Conservation (phyloP, 2,329 filamentous ascomycete species). For the Aspergillus ustus region DNA sequence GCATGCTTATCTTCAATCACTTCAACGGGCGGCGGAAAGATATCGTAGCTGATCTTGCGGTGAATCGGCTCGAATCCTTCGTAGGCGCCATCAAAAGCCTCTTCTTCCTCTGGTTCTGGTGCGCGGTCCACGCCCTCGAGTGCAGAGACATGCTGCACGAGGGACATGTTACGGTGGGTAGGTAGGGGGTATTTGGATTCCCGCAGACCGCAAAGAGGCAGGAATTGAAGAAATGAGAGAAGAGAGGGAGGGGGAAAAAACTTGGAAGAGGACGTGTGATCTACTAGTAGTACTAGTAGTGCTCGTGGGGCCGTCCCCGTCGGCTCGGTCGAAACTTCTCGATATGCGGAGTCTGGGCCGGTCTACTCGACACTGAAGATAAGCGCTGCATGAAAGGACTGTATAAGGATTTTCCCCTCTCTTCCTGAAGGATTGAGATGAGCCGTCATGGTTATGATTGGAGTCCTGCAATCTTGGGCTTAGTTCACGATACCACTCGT, state of each 20-base stretch:
- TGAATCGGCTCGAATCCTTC: constrained; percentile 24
- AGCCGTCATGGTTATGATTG: background rate
- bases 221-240: background rate
- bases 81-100: constrained; percentile 11
- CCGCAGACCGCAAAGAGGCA: background rate
- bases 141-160: constrained; percentile 57
- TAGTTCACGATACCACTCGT: background rate
- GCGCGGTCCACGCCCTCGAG: constrained; percentile 56
- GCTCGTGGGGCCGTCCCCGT: background rate
- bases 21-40: constrained; percentile 46
- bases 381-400: background rate
- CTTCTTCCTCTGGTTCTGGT: constrained; percentile 27
- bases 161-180: constrained; percentile 47
- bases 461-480: background rate
- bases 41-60: constrained; percentile 46
- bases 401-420: background rate
- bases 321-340: constrained; percentile 12
- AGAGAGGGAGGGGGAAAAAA: background rate
- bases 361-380: background rate
- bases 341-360: background rate
- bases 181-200: background rate
- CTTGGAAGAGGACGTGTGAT: background rate
- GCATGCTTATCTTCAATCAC: constrained; percentile 47
- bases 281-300: background rate
- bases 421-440: background rate